These are phyloP conservation scores for Xylaria sp. DNA, from an alignment of 2,329 filamentous ascomycete genomes.

Conservation along the genomic window DNA sequence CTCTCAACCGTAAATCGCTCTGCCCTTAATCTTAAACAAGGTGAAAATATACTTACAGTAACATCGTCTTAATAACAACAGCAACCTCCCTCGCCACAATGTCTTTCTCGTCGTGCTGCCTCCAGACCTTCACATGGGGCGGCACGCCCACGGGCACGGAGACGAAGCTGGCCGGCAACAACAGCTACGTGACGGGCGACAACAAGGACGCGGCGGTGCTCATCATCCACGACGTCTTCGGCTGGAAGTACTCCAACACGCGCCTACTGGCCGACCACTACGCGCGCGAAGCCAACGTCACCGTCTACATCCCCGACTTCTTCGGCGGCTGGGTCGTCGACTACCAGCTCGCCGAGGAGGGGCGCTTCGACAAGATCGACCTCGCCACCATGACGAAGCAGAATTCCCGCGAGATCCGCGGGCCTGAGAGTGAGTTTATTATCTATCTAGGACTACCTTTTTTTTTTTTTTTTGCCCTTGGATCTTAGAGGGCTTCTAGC, in stretches of 20 bases:
- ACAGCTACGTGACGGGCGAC: conserved; percentile 54
- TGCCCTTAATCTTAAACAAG: background rate
- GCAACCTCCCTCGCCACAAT: conserved; percentile 1
- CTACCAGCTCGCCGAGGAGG: conserved; percentile 44
- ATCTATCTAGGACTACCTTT: background rate
- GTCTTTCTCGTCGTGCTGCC: conserved; percentile 48
- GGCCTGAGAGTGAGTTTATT: conserved; percentile 48
- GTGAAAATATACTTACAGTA: background rate
- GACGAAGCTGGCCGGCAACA: conserved; percentile 51
- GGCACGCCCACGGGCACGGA: conserved; percentile 54
- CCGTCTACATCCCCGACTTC: conserved; percentile 57
- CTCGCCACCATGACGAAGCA: conserved; percentile 51
- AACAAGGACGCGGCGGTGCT: conserved; percentile 52
- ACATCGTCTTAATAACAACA: background rate
- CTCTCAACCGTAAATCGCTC: background rate
- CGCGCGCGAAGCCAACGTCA: conserved; percentile 57
- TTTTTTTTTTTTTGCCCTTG: too few species aligned
- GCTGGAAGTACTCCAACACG: conserved; percentile 59
- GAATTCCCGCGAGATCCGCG: conserved; percentile 54
- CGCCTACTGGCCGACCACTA: conserved; percentile 61
- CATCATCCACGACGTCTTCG: conserved; percentile 55
- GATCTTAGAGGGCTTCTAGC: too few species aligned
- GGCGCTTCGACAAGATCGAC: conserved; percentile 52
- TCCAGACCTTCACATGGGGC: conserved; percentile 56
- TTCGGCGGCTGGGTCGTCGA: conserved; percentile 53